Base-by-base conservation (phyloP, 768 basidiomycete species). In the Macrolepiota albuminosa region DNA sequence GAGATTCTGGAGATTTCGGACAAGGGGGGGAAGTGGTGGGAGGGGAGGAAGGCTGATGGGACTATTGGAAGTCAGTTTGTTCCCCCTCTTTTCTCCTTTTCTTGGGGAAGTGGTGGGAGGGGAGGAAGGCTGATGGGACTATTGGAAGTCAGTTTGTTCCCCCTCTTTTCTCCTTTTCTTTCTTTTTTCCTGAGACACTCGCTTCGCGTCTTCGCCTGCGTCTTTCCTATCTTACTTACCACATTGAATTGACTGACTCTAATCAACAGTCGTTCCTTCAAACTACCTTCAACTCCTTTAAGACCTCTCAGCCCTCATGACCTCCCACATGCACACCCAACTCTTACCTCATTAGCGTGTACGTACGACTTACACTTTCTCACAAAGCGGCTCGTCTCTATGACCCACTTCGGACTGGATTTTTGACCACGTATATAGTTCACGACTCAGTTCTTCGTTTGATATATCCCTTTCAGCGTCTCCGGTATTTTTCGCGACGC, bases 41-140 rank as follows among this genome's bases (percentile, higher is more conserved):
- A 88, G 66, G 89, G 85, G 18, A 83, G 77, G 66, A 89, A 83
- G 69, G 42, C 71, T 3, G 86, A 91, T 67, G 91, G 89, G 55
- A 68, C 69, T 5, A 66, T 77, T 59, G 88, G 88, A 64, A 88
- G 88, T 90, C 67, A 71, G 88, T 86, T 1, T 3, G 63, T 24
- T 52, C 45, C 54, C 57, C 55, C 54, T 10, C 10, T 16, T 8
- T 8, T 18, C 29, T 31, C 16, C 16, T 29, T 48, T n/a, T n/a
- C n/a, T n/a, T 68, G 6, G 89, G 88, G n/a, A 90, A 91, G 69
- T 93, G 92, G 92, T 94, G 91, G 91, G 87, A 88, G 66, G 89
- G 85, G 18, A 83, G 77, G 66, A 89, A 83, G 69, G 42, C 71
- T 3, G 86, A 91, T 67, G 91, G 89, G 55, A 68, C 69, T 5